A percentile compares a stretch with the other conserved stretches of the same genome.
These are phyloP conservation scores for Trichoderma gamsii DNA, from an alignment of 495 filamentous ascomycete species.

Conservation along the genomic window DNA sequence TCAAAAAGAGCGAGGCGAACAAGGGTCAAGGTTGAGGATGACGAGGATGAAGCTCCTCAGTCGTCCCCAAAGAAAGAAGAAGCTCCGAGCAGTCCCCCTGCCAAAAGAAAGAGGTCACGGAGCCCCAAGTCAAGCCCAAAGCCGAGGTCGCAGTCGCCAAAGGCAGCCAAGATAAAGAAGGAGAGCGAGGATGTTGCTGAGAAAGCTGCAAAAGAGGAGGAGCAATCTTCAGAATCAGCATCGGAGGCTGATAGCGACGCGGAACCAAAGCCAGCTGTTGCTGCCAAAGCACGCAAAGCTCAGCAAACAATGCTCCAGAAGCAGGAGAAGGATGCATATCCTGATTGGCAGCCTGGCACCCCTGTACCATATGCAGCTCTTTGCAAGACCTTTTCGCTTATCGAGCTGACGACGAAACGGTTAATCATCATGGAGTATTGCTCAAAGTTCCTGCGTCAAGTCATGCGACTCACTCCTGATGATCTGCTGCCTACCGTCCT, in stretches of 20 bases:
- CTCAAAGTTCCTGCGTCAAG: slow-evolving; percentile 84
- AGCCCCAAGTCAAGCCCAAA: slow-evolving; percentile 14
- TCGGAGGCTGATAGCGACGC: slow-evolving; percentile 55
- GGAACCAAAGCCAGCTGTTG: slow-evolving; percentile 68
- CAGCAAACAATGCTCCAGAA: slow-evolving; percentile 70
- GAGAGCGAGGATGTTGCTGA: slow-evolving; percentile 18
- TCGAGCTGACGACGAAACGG: slow-evolving; percentile 89
- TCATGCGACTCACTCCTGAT: slow-evolving; percentile 79
- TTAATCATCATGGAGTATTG: slow-evolving; percentile 82
- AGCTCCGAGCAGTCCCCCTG: slow-evolving; percentile 13
- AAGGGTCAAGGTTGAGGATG: slow-evolving; percentile 36
- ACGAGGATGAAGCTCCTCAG: slow-evolving; percentile 33
- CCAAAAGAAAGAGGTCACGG: slow-evolving; percentile 10
- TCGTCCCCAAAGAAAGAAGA: slow-evolving; percentile 20
- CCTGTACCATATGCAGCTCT: slow-evolving; percentile 93
- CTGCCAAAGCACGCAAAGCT: slow-evolving; percentile 71
- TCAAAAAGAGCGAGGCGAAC: slow-evolving; percentile 43
- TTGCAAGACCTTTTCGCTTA: slow-evolving; percentile 86
- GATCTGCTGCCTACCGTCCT: slow-evolving; percentile 83
- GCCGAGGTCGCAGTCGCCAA: slow-evolving; percentile 21
- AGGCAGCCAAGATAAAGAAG: slow-evolving; percentile 25
- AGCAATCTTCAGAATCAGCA: slow-evolving; percentile 46
- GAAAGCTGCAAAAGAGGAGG: slow-evolving; percentile 31
- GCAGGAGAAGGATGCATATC: slow-evolving; percentile 70
- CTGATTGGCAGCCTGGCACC: slow-evolving; percentile 84